A percentile compares a stretch with the other conserved stretches of the same genome.
These are phyloP conservation scores for Hypomontagnella submonticulosa DNA, from an alignment of 495 filamentous ascomycete species.

Conservation along the genomic window DNA sequence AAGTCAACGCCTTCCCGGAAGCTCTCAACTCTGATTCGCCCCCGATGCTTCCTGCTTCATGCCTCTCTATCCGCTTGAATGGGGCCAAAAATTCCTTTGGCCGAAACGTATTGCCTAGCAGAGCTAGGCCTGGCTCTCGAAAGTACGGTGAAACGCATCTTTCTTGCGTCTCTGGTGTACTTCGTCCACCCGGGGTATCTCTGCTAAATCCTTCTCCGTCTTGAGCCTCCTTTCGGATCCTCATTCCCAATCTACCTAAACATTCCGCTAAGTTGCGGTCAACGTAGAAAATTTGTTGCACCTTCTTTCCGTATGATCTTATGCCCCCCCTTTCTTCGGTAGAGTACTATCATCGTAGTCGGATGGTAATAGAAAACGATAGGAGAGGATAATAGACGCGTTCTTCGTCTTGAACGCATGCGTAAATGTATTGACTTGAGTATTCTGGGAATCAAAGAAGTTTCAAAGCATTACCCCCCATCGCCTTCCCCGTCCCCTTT, in stretches of 20 bases:
- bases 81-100: constrained; percentile 26
- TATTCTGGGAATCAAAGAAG: constrained; percentile 33
- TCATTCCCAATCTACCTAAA: constrained; percentile 32
- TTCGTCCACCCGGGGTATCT: constrained; percentile 41
- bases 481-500: constrained; percentile 23
- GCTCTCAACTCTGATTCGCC: constrained; percentile 25
- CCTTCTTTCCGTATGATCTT: constrained; percentile 18
- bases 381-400: constrained; percentile 28
- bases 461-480: constrained; percentile 26
- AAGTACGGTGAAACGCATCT: constrained; percentile 29
- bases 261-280: constrained; percentile 37
- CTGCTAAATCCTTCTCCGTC: constrained; percentile 31
- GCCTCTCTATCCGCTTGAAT: constrained; percentile 22
- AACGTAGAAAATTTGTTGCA: constrained; percentile 24
- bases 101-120: constrained; percentile 41
- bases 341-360: constrained; percentile 25
- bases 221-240: constrained; percentile 19
- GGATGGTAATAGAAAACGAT: constrained; percentile 6
- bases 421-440: constrained; percentile 38
- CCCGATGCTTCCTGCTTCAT: constrained; percentile 12
- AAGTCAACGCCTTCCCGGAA: constrained; percentile 10
- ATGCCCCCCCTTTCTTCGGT: constrained; percentile 11
- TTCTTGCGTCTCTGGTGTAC: constrained; percentile 16
- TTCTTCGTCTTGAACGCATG: constrained; percentile 32
- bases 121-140: constrained; percentile 31